Evolutionary conservation across 2,329 filamentous ascomycete genomes (phyloP).

Genomic region (Epicoccum nigrum): DNA sequence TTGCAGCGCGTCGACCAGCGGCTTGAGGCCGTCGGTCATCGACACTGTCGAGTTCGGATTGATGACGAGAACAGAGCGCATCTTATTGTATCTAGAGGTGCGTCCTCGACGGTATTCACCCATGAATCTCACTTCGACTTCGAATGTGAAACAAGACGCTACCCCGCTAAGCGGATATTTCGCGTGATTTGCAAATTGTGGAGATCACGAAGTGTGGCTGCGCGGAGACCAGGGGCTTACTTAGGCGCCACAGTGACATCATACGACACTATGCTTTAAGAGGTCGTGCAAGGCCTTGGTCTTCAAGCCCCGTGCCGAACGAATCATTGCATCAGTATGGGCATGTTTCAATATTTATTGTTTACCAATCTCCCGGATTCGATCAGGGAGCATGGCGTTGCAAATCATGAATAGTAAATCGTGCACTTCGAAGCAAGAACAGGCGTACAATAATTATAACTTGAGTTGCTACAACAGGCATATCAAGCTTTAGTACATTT

Average conservation of each 20-base stretch:
- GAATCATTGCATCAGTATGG: neutral
- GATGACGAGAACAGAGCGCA: conserved; percentile 67
- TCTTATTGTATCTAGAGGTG: conserved; percentile 35
- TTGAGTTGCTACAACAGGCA: too few species aligned
- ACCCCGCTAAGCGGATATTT: conserved; percentile 22
- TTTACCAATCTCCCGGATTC: neutral
- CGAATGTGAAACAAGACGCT: conserved; percentile 2
- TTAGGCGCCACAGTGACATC: conserved; percentile 18
- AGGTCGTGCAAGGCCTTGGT: too few species aligned
- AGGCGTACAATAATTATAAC: too few species aligned
- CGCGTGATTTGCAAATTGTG: conserved; percentile 18
- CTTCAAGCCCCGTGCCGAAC: too few species aligned
- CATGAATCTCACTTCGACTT: conserved; percentile 20
- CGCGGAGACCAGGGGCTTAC: conserved; percentile 12
- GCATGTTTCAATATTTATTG: neutral
- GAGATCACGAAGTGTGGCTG: conserved; percentile 6
- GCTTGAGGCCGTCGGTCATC: conserved; percentile 73
- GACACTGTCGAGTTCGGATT: conserved; percentile 78
- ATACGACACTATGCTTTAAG: too few species aligned
- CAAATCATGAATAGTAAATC: neutral
- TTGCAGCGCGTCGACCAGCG: conserved; percentile 53
- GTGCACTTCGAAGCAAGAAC: too few species aligned
- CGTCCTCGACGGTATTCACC: conserved; percentile 32
- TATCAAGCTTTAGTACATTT: too few species aligned
- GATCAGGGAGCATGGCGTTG: neutral